A percentile compares a stretch with the other conserved stretches of the same genome.
phyloP scores from a whole-genome alignment of 1,284 basidiomycete species.

The Xerocomus amazonicus region DNA sequence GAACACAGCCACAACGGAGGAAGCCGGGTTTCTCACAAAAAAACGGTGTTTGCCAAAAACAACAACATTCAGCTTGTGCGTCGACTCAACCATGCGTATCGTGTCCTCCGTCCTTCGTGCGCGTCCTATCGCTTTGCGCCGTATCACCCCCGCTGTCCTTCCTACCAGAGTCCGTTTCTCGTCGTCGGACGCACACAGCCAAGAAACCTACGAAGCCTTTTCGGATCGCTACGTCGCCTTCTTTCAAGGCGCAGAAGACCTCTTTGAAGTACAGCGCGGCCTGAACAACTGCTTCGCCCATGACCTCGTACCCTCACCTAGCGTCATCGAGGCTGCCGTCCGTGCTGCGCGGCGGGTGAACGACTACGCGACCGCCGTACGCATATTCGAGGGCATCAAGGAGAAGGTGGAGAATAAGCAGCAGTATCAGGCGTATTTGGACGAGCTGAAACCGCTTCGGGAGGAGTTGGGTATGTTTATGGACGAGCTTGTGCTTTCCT shows the following conservation, averaged over 20 bases:
- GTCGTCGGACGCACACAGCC: slow-evolving; percentile 55
- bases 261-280: slow-evolving; percentile 96
- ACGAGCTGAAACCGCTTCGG: slow-evolving; percentile 80
- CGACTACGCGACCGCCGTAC: slow-evolving; percentile 95
- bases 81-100: slow-evolving; percentile 39
- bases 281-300: slow-evolving; percentile 99
- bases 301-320: slow-evolving; percentile 90
- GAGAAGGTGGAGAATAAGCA: slow-evolving; percentile 95
- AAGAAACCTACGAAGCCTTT: slow-evolving; percentile 94
- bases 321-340: slow-evolving; percentile 88
- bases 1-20: slow-evolving; percentile 13
- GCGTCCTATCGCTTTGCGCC: slow-evolving; percentile 37
- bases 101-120: slow-evolving; percentile 58
- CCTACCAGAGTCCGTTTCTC: slow-evolving; percentile 39
- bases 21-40: slow-evolving; percentile 18
- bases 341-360: slow-evolving; percentile 89
- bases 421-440: slow-evolving; percentile 88
- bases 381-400: slow-evolving; percentile 89
- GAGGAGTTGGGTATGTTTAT: slow-evolving; percentile 81
- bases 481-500: neutral
- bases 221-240: slow-evolving; percentile 91
- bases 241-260: slow-evolving; percentile 89
- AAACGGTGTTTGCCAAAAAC: neutral
- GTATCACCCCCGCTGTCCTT: slow-evolving; percentile 44
- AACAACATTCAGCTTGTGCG: slow-evolving; percentile 4